A percentile compares a stretch with the other conserved stretches of the same genome.
These are phyloP conservation scores for Bolboschoenoplectus hybrid DNA, from an alignment of 202 grass and related monocot genomes.

Conservation along the genomic window DNA sequence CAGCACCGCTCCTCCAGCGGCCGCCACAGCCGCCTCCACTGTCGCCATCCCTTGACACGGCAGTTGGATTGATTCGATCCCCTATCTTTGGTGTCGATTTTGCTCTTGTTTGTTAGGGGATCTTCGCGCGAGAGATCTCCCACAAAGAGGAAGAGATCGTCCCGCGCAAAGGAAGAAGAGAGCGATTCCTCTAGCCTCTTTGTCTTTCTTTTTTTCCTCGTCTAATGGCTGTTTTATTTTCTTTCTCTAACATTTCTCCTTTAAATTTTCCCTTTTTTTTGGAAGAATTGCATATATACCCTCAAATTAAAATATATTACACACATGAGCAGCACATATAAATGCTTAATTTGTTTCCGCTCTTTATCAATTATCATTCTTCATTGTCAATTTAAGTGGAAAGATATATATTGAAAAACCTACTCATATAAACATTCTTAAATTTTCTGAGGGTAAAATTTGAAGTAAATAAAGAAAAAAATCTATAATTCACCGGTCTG, in stretches of 20 bases:
- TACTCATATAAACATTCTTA: no score
- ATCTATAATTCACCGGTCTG: no score
- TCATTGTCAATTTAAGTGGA: background rate
- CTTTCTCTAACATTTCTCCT: background rate
- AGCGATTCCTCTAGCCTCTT: background rate
- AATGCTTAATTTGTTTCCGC: background rate
- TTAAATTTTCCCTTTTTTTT: background rate
- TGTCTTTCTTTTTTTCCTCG: background rate
- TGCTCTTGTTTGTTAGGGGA: background rate
- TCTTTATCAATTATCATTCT: background rate
- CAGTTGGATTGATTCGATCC: background rate
- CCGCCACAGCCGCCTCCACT: constrained; percentile 34
- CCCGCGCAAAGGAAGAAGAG: constrained; percentile 24
- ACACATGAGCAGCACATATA: no score
- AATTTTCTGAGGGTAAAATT: no score
- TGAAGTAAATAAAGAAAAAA: no score
- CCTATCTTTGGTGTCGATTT: background rate
- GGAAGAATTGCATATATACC: background rate
- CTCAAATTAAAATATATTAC: constrained; percentile 7
- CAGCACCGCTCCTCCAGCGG: background rate
- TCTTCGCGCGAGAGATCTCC: constrained; percentile 36
- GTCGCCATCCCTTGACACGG: constrained; percentile 32
- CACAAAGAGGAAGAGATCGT: constrained; percentile 21
- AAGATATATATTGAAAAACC: no score
- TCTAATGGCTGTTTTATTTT: background rate